Percentiles rank a stretch among this genome's conserved stretches.
Evolutionary conservation across 257 asterid genomes (phyloP).

Genomic region (Ocimum tenuiflorum): DNA sequence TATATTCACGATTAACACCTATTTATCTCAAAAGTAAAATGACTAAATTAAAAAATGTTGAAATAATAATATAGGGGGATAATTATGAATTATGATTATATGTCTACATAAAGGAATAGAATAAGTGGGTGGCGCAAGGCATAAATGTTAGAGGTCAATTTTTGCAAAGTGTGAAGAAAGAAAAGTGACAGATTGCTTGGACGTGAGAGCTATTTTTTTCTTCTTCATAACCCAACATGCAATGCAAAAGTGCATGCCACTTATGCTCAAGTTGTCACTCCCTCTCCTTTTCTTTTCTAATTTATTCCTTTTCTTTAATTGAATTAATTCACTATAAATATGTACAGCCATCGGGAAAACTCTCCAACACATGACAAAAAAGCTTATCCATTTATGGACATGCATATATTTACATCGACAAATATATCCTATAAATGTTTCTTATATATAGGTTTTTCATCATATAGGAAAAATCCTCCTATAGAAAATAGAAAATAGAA

Average conservation of each 20-base stretch:
- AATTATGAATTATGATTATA: not conserved
- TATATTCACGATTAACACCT: too few relatives aligned
- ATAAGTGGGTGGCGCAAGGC: conserved; percentile 15
- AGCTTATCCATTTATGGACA: conserved; percentile 8
- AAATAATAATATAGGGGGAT: too few relatives aligned
- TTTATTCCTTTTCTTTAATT: not conserved
- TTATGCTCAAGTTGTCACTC: conserved; percentile 35
- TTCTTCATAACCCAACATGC: conserved; percentile 38
- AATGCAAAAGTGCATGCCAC: conserved; percentile 31
- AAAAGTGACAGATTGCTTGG: conserved; percentile 11
- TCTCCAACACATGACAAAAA: too few relatives aligned
- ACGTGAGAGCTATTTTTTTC: conserved; percentile 19
- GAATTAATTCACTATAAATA: too few relatives aligned
- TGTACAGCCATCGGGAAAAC: too few relatives aligned
- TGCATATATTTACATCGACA: not conserved
- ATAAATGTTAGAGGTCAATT: conserved; percentile 8
- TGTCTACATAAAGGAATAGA: not conserved
- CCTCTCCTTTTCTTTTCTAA: not conserved
- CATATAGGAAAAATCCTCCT: too few relatives aligned
- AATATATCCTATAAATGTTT: too few relatives aligned
- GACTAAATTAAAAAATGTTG: too few relatives aligned
- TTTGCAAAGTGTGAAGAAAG: conserved; percentile 6
- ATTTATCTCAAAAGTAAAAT: too few relatives aligned
- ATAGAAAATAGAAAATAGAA: too few relatives aligned
- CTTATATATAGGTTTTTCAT: too few relatives aligned